Conservation (phyloP, 2,329 filamentous ascomycete genomes). For the Ophiosphaerella korrae region DNA sequence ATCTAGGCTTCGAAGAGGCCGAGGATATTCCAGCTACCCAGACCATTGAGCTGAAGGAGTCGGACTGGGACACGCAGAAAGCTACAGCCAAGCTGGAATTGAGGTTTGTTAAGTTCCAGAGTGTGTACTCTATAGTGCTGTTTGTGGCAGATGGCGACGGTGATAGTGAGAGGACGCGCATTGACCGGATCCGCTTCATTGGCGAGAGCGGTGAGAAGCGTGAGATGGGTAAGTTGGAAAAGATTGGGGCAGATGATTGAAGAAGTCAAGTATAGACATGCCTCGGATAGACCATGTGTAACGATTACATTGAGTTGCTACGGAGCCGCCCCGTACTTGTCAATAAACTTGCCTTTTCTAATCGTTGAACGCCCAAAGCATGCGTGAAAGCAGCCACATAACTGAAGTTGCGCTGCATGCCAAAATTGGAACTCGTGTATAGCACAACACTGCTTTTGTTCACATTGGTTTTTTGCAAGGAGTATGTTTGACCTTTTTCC, state of each 20-base stretch:
- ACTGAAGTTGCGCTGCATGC: no score
- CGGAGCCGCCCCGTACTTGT: no score
- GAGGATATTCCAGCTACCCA: conserved; percentile 85
- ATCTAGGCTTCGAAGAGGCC: conserved; percentile 93
- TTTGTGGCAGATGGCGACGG: conserved; percentile 86
- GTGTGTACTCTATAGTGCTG: conserved; percentile 81
- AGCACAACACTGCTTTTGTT: no score
- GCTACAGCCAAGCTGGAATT: conserved; percentile 62
- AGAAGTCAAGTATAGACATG: not conserved
- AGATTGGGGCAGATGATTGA: conserved; percentile 74
- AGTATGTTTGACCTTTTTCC: conserved; percentile 61
- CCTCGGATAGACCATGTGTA: no score
- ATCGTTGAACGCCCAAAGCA: no score
- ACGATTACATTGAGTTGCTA: no score
- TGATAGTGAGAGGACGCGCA: conserved; percentile 80
- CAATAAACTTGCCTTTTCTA: no score
- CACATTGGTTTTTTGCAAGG: not conserved
- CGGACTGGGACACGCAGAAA: conserved; percentile 71
- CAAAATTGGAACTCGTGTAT: no score
- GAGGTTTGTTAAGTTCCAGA: conserved; percentile 97
- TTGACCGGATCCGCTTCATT: conserved; percentile 79
- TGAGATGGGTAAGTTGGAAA: conserved; percentile 92
- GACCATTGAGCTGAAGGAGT: conserved; percentile 71
- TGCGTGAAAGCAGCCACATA: no score
- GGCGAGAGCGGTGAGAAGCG: conserved; percentile 91